phyloP scores from a whole-genome alignment of 2,329 filamentous ascomycete species.

The Fusarium sp. region DNA sequence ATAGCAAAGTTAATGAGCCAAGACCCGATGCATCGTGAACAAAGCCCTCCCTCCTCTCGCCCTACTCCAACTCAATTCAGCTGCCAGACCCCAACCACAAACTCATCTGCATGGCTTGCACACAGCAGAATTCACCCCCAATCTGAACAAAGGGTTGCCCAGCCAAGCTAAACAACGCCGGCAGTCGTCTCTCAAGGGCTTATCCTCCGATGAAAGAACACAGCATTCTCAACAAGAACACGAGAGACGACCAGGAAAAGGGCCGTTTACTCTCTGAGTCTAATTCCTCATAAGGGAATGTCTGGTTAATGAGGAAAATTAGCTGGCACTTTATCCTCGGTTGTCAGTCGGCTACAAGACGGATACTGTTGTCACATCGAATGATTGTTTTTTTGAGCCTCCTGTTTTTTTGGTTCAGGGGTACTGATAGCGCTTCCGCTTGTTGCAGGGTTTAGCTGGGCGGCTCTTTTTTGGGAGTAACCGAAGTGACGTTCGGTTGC shows the following conservation, averaged over 20 bases:
- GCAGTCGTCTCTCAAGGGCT: not conserved
- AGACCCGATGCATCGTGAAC: not conserved
- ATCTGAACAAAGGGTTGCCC: not conserved
- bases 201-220: not conserved
- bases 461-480: conserved; percentile 23
- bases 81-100: not conserved
- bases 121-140: not conserved
- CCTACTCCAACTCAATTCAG: not conserved
- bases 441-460: conserved; percentile 13
- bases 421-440: conserved; percentile 16
- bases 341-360: conserved; percentile 34
- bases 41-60: not conserved
- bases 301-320: conserved; percentile 24
- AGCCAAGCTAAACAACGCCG: conserved; percentile 22
- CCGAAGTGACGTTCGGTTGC: not conserved
- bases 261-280: conserved; percentile 3
- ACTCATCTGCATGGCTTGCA: not conserved
- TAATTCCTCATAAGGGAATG: not conserved
- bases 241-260: conserved; percentile 2
- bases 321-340: conserved; percentile 38
- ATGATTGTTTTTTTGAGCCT: conserved; percentile 10
- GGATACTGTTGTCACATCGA: conserved; percentile 9
- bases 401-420: conserved; percentile 14
- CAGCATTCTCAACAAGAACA: not conserved
- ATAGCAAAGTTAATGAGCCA: not conserved